Percentiles rank a stretch among this genome's conserved stretches.
These are phyloP conservation scores for Penicillium maclennaniae DNA, from an alignment of 495 filamentous ascomycete species.

Conservation along the genomic window DNA sequence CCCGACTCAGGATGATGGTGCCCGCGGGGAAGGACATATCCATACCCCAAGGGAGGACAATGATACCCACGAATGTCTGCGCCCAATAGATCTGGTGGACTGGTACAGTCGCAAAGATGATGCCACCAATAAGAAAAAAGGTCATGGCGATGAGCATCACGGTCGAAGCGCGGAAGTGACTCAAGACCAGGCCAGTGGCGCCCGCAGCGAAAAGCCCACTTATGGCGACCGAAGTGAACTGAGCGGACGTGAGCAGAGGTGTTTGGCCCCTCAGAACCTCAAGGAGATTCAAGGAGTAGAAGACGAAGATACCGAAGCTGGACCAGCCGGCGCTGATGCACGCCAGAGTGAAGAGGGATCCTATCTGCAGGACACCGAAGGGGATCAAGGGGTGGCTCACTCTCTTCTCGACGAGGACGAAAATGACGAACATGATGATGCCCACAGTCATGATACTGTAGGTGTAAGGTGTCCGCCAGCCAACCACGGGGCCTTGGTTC, in stretches of 20 bases:
- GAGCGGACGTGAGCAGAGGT: slow-evolving; percentile 30
- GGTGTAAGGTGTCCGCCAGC: slow-evolving; percentile 36
- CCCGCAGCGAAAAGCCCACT: slow-evolving; percentile 32
- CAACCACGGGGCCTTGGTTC: slow-evolving; percentile 35
- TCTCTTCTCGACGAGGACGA: slow-evolving; percentile 33
- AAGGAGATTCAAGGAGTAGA: slow-evolving; percentile 37
- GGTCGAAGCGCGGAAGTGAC: slow-evolving; percentile 22
- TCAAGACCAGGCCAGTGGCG: slow-evolving; percentile 33
- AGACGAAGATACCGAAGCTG: slow-evolving; percentile 42
- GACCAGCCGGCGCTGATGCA: slow-evolving; percentile 39
- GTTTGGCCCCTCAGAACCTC: slow-evolving; percentile 22
- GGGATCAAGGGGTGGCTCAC: slow-evolving; percentile 40
- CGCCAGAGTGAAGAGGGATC: slow-evolving; percentile 31
- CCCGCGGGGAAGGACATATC: neutral
- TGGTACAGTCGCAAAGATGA: slow-evolving; percentile 27
- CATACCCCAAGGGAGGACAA: slow-evolving; percentile 31
- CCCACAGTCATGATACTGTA: slow-evolving; percentile 36
- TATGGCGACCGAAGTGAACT: slow-evolving; percentile 31
- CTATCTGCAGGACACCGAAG: slow-evolving; percentile 20
- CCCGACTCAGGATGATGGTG: neutral
- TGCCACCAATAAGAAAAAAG: slow-evolving; percentile 30
- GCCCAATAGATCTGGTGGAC: slow-evolving; percentile 29
- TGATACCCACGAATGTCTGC: slow-evolving; percentile 32
- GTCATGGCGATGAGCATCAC: slow-evolving; percentile 41
- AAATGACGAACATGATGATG: slow-evolving; percentile 24